These are phyloP conservation scores for Pigoraptor vietnamica DNA, from an alignment of 78 protist genomes.

Conservation along the genomic window DNA sequence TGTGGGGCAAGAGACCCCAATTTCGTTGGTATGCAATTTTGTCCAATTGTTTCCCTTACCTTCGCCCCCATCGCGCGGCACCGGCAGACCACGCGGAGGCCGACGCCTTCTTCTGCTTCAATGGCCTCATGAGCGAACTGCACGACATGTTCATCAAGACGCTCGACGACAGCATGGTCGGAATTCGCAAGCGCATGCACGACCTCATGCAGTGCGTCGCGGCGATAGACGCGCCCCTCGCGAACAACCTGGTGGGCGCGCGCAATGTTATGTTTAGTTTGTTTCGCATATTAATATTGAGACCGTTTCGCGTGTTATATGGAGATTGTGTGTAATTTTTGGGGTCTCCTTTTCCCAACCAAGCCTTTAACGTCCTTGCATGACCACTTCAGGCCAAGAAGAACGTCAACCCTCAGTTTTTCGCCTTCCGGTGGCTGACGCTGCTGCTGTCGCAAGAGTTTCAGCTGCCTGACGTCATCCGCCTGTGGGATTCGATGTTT, in stretches of 20 bases:
- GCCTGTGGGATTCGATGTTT: constrained; percentile 46
- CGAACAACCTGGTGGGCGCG: background rate
- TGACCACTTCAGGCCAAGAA: background rate
- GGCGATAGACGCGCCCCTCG: background rate
- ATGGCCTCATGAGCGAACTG: constrained; percentile 57
- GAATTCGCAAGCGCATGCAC: background rate
- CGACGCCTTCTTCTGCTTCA: constrained; percentile 80
- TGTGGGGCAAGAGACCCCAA: background rate
- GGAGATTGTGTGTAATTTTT: too few species aligned
- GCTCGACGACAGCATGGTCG: background rate
- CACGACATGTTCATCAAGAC: constrained; percentile 48
- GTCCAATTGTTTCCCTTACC: background rate
- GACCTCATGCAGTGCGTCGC: background rate
- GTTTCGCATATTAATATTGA: background rate
- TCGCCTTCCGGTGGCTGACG: constrained; percentile 51
- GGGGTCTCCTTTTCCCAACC: too few species aligned
- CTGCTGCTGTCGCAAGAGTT: constrained; percentile 50
- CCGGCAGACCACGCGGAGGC: constrained; percentile 58
- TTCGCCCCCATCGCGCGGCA: background rate
- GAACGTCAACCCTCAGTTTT: constrained; percentile 33
- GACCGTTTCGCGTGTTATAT: background rate
- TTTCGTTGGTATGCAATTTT: too few species aligned
- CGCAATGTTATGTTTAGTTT: background rate
- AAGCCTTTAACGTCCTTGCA: too few species aligned
- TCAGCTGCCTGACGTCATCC: constrained; percentile 38